Percentiles rank a stretch among this genome's conserved stretches.
Conservation (phyloP, 2,329 filamentous ascomycete species). For the Colletotrichum sp. region DNA sequence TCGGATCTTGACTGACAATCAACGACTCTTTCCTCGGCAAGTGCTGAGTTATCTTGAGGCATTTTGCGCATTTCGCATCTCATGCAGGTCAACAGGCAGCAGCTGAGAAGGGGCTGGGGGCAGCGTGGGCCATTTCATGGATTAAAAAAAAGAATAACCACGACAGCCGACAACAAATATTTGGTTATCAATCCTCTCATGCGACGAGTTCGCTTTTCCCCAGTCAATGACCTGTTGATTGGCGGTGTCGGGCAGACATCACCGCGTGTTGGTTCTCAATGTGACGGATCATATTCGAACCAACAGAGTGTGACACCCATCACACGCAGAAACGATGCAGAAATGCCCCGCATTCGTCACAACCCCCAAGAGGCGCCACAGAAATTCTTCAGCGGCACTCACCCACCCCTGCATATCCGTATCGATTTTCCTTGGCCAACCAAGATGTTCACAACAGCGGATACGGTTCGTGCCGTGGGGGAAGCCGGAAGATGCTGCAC, state of each 20-base stretch:
- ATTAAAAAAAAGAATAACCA: not conserved
- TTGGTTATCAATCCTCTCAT: not conserved
- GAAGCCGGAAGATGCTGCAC: not conserved
- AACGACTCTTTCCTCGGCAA: not conserved
- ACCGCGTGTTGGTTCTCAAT: not conserved
- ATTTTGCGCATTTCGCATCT: not conserved
- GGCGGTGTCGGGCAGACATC: not conserved
- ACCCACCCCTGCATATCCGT: not conserved
- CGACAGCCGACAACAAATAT: not conserved
- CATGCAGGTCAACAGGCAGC: not conserved
- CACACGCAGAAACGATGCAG: not conserved
- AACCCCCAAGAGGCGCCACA: not conserved
- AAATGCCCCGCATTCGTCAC: not conserved
- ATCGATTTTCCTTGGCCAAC: not conserved
- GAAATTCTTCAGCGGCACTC: not conserved
- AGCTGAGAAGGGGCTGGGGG: not conserved
- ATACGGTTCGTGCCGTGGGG: not conserved
- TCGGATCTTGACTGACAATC: not conserved
- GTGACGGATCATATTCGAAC: not conserved
- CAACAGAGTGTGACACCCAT: not conserved
- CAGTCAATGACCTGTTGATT: not conserved
- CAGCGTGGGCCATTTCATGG: not conserved
- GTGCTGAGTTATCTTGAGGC: not conserved
- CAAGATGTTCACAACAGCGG: not conserved
- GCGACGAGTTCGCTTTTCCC: not conserved